phyloP scores from a whole-genome alignment of 768 basidiomycete genomes.

The Tricholoma terreum region DNA sequence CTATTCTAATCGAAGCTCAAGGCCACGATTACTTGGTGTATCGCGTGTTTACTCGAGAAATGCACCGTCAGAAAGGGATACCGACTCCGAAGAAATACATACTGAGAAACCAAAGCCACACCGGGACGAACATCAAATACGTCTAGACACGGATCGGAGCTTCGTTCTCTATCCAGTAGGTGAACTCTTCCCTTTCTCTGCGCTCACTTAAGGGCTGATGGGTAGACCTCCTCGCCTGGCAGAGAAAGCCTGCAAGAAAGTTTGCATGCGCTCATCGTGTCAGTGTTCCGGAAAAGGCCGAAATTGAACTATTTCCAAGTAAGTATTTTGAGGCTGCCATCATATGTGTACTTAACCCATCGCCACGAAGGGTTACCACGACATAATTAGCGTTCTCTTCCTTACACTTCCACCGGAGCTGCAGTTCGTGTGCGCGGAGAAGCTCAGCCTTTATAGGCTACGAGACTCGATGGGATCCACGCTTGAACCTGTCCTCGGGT shows the following conservation, averaged over 20 bases:
- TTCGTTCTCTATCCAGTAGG: constrained; percentile 93
- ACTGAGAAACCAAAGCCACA: constrained; percentile 24
- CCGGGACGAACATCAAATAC: constrained; percentile 82
- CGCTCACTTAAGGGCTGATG: neutral
- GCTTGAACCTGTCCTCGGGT: constrained; percentile 81
- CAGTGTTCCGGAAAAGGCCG: constrained; percentile 69
- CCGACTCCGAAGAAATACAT: neutral
- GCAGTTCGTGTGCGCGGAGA: constrained; percentile 60
- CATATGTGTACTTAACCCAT: neutral
- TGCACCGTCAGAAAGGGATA: neutral
- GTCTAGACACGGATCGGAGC: constrained; percentile 86
- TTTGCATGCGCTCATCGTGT: constrained; percentile 70
- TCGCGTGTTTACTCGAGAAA: neutral
- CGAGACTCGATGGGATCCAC: constrained; percentile 87
- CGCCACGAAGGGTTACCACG: constrained; percentile 75
- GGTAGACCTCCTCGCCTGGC: constrained; percentile 25
- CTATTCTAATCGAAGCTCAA: neutral
- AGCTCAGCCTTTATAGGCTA: constrained; percentile 72
- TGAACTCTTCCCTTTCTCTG: constrained; percentile 31
- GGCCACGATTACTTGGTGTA: constrained; percentile 18
- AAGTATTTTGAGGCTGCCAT: neutral
- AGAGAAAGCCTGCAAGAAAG: constrained; percentile 59
- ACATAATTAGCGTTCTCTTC: constrained; percentile 82
- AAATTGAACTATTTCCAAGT: constrained; percentile 85
- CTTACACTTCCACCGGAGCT: constrained; percentile 65